phyloP scores from a whole-genome alignment of 768 basidiomycete genomes.

The Naganishia vaughanmartiniae region DNA sequence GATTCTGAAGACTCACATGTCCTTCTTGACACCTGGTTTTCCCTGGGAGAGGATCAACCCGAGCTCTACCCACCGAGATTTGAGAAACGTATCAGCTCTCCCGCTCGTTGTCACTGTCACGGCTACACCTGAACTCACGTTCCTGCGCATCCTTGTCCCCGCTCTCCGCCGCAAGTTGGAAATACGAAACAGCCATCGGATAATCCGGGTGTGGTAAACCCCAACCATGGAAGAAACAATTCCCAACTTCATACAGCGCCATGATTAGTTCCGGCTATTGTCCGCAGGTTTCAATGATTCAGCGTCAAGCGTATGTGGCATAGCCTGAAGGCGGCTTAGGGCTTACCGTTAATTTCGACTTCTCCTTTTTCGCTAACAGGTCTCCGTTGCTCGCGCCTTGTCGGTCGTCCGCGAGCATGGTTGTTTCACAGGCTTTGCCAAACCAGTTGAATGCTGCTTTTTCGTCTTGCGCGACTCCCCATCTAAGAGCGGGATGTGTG shows the following conservation, averaged over 20 bases:
- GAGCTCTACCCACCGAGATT: slow-evolving; percentile 40
- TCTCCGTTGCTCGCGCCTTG: slow-evolving; percentile 38
- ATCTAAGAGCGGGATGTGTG: slow-evolving; percentile 14
- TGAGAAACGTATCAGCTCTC: neutral
- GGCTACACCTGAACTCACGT: slow-evolving; percentile 41
- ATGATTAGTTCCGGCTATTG: slow-evolving; percentile 43
- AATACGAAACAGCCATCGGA: slow-evolving; percentile 44
- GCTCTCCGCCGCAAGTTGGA: slow-evolving; percentile 44
- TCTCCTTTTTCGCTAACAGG: slow-evolving; percentile 14
- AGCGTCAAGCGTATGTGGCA: neutral
- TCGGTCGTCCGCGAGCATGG: slow-evolving; percentile 35
- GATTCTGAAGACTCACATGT: slow-evolving; percentile 38
- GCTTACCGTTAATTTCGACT: slow-evolving; percentile 22
- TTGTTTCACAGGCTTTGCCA: slow-evolving; percentile 42
- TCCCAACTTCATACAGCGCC: slow-evolving; percentile 49
- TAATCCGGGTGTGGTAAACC: slow-evolving; percentile 46
- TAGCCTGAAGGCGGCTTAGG: neutral
- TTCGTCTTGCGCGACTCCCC: slow-evolving; percentile 47
- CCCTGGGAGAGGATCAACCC: slow-evolving; percentile 49
- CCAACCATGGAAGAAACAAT: slow-evolving; percentile 48
- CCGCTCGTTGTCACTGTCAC: neutral
- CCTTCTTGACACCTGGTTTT: slow-evolving; percentile 48
- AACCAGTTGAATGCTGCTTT: slow-evolving; percentile 44
- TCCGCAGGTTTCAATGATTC: neutral
- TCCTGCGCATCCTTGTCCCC: slow-evolving; percentile 50